Evolutionary conservation across 345 rosid genomes (phyloP), one percentile per base, ranked within the genome.

Genomic region (Pugionium cornutum): DNA sequence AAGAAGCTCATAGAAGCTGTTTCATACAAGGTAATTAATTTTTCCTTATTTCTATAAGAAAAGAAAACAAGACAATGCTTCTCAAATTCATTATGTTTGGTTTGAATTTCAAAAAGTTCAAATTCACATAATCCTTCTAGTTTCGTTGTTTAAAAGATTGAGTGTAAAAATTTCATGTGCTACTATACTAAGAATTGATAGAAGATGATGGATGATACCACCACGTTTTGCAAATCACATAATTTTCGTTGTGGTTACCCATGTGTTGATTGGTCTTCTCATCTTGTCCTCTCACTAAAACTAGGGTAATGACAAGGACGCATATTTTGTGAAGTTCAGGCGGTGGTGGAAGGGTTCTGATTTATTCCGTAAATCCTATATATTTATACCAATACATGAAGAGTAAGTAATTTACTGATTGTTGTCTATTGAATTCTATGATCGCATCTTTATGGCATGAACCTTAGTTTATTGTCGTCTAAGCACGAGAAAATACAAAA

Each of bases 281-380:
- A 26, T 56, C 45, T 51, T 49, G 9, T n/a, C 53, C 35, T 68
- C 59, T 39, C 60, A 53, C 66, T 54, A 9, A 6, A 53, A 62
- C 9, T 60, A 87, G 89, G 83, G 83, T 51, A 69, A 34, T 42
- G 83, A 81, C 80, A 88, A 82, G 69, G 86, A 80, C 62, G 72
- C 86, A 50, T 70, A 46, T 67, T 90, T 88, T 77, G 67, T 73
- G 59, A 94, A 81, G 83, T 88, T 90, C 75, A 81, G 99, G 76
- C 83, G 96, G 77, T 94, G 99, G 99, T 94, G 96, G 99, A 88
- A 80, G 75, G 95, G 95, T 59, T 79, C 81, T 59, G 80, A 88
- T 80, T 77, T 94, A 56, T 94, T 94, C 67, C 75, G 85, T 69
- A 90, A 85, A 85, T 86, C 97, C n/a, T 94, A 94, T 75, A 64